Base-by-base conservation (phyloP, 1,284 basidiomycete species). In the Entoloma clypeatum region DNA sequence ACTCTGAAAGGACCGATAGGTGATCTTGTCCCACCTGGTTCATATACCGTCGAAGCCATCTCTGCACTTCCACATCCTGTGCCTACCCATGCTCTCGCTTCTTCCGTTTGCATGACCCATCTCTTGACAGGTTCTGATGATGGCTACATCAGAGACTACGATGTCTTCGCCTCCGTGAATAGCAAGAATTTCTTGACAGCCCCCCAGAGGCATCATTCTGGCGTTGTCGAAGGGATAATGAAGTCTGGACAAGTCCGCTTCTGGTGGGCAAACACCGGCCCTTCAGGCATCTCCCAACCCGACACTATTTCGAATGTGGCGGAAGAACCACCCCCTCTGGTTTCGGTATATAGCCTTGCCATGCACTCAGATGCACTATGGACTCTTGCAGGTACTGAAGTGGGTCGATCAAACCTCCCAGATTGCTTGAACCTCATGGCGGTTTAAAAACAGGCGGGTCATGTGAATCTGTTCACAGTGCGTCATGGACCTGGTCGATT, bases 141-240 rank as follows among this genome's bases (percentile, higher is more conserved):
- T 62, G 94, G 94, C 7, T 93, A 92, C 55, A 85, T 98, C 32
- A 81, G 94, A 28, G 81, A 91, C 63, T 97, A 96, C 67, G 93
- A 98, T 62, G 79, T 95, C 39, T 94, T 91, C 64, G 64, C 85
- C 17, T 85, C 88, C 32, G 84, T 92, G 38, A 97, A 96, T 58
- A 84, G 91, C 43, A 88, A 88, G 54, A 81, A 81, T 26, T 83
- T 92, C 57, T 74, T 97, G 51, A 94, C 89, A 24, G 88, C 92
- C 25, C 92, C 92, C 41, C 91, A 95, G 57, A 72, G 92, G 36
- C 85, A 89, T 50, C 86, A 93, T 48, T 91, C 88, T 36, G 86
- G 86, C 34, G 79, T 96, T 13, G 92, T 94, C 5, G 94, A 97
- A 60, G 89, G 91, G 10, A 84, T 91, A 36, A 88, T 90, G 72